A percentile compares a stretch with the other conserved stretches of the same genome.
Evolutionary conservation across 805 yeast genomes (phyloP).

Genomic region (Kregervanrija delftensis): DNA sequence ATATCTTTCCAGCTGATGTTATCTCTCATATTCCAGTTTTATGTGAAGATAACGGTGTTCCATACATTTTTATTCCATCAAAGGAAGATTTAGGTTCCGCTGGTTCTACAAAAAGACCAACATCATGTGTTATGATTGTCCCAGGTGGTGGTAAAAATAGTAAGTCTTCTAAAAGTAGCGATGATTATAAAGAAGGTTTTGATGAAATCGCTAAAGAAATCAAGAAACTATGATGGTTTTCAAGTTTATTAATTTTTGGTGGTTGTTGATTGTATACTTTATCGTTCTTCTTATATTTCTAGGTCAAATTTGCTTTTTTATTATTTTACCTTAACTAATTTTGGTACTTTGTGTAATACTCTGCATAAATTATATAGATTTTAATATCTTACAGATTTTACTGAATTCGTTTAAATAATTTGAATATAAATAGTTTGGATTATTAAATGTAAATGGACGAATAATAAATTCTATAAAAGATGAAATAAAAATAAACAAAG

Average conservation of each 20-base stretch:
- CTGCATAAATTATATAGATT: no score
- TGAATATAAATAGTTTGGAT: no score
- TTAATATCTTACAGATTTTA: not conserved
- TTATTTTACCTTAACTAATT: not conserved
- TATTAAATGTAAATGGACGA: no score
- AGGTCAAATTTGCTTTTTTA: not conserved
- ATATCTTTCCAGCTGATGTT: conserved; percentile 95
- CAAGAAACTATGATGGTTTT: conserved; percentile 29
- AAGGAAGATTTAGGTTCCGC: conserved; percentile 98
- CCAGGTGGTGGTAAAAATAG: conserved; percentile 84
- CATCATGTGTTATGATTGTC: conserved; percentile 93
- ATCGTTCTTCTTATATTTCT: not conserved
- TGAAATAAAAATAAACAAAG: no score
- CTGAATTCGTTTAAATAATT: not conserved
- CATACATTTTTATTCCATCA: conserved; percentile 90
- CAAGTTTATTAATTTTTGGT: not conserved
- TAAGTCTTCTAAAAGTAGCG: conserved; percentile 60
- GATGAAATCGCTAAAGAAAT: conserved; percentile 96
- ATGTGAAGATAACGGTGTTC: conserved; percentile 91
- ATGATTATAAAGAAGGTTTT: conserved; percentile 84
- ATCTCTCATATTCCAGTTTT: conserved; percentile 95
- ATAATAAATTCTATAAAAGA: no score
- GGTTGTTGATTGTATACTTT: not conserved
- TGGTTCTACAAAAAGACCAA: conserved; percentile 98
- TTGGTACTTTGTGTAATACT: no score